A percentile compares a stretch with the other conserved stretches of the same genome.
Evolutionary conservation across 257 asterid species (phyloP).

Genomic region (Linderniella brevidens): DNA sequence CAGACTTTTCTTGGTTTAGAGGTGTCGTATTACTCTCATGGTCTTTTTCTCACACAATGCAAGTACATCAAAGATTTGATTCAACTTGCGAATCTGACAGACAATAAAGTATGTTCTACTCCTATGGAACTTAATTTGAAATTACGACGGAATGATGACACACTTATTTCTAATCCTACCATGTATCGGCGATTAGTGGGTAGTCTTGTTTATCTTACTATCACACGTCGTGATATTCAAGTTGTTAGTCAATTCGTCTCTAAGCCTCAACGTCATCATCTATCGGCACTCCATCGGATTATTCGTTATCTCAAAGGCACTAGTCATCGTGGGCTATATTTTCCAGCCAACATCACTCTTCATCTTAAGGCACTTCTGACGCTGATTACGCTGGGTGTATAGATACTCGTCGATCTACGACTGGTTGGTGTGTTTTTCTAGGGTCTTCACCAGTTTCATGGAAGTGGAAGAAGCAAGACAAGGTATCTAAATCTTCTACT

Average conservation of each 20-base stretch:
- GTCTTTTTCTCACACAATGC: not conserved
- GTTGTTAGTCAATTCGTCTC: not conserved
- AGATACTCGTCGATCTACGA: not conserved
- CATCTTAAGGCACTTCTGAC: not conserved
- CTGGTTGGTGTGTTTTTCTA: constrained; percentile 5
- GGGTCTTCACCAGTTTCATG: constrained; percentile 1
- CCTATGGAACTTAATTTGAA: constrained; percentile 2
- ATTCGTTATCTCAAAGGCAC: not conserved
- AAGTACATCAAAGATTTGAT: not conserved
- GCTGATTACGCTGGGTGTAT: not conserved
- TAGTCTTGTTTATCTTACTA: constrained; percentile 4
- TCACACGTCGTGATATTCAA: not conserved
- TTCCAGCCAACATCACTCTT: not conserved
- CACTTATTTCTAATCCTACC: constrained; percentile 3
- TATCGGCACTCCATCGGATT: not conserved
- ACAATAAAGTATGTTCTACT: not conserved
- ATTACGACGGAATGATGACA: not conserved
- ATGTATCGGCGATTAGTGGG: not conserved
- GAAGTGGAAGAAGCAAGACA: not conserved
- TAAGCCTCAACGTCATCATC: not conserved
- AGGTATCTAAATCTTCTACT: constrained; percentile 6
- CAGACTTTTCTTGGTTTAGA: not conserved
- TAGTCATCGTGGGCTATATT: not conserved
- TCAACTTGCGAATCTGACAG: not conserved
- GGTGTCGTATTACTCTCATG: not conserved